Conservation (phyloP, 2,329 filamentous ascomycete species). For the Cytospora piceae region DNA sequence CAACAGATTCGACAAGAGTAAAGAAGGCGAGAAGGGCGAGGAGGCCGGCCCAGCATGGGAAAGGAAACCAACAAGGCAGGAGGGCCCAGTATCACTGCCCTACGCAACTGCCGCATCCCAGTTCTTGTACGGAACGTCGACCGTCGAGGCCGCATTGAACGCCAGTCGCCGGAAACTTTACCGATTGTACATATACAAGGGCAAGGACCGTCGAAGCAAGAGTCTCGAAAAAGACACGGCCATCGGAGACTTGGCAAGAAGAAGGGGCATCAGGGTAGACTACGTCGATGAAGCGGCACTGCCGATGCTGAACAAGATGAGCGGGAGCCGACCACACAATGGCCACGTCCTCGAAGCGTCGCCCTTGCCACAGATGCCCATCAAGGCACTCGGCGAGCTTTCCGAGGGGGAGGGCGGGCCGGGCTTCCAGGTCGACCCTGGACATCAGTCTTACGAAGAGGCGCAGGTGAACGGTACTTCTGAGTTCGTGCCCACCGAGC, state of each 20-base stretch:
- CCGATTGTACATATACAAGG: slow-evolving; percentile 76
- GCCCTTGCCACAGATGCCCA: slow-evolving; percentile 73
- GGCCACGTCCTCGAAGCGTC: slow-evolving; percentile 87
- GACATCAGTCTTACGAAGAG: slow-evolving; percentile 75
- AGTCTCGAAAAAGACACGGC: slow-evolving; percentile 49
- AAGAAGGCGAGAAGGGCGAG: neutral
- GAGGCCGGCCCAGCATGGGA: slow-evolving; percentile 9
- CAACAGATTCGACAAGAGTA: neutral
- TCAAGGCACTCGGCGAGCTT: slow-evolving; percentile 60
- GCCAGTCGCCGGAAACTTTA: slow-evolving; percentile 72
- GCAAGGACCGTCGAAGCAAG: slow-evolving; percentile 52
- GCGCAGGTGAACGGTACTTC: slow-evolving; percentile 70
- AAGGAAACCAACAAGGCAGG: slow-evolving; percentile 25
- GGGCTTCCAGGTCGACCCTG: slow-evolving; percentile 64
- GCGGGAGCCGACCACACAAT: slow-evolving; percentile 82
- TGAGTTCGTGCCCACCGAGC: slow-evolving; percentile 50
- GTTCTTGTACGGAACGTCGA: slow-evolving; percentile 84
- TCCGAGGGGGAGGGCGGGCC: slow-evolving; percentile 47
- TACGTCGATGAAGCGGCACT: slow-evolving; percentile 65
- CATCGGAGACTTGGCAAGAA: slow-evolving; percentile 52
- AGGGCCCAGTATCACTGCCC: slow-evolving; percentile 37
- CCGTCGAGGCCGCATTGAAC: slow-evolving; percentile 78
- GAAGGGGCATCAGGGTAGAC: slow-evolving; percentile 57
- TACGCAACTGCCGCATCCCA: slow-evolving; percentile 87
- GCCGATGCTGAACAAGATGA: slow-evolving; percentile 80